Percentiles rank a stretch among this genome's conserved stretches.
phyloP scores from a whole-genome alignment of 495 filamentous ascomycete genomes.

The Antarctomyces pellizariae region DNA sequence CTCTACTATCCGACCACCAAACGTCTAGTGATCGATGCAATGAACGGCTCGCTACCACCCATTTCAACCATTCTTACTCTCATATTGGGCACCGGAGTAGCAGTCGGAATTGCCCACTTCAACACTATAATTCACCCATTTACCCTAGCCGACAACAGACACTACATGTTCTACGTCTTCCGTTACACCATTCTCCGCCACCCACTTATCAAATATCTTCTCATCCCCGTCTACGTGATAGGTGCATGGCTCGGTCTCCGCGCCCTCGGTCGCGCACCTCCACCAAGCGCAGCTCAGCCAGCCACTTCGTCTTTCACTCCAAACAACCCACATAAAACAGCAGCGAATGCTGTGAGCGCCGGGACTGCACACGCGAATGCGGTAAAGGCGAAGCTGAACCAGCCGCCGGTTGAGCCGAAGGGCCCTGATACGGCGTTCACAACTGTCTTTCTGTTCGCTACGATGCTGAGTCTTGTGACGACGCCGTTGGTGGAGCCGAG shows the following conservation, averaged over 20 bases:
- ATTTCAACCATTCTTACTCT: conserved; percentile 3
- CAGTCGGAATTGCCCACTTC: conserved; percentile 37
- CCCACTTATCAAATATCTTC: conserved; percentile 37
- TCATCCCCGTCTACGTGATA: conserved; percentile 35
- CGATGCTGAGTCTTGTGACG: conserved; percentile 52
- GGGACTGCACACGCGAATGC: background rate
- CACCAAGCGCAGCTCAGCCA: no score
- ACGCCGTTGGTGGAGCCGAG: conserved; percentile 85
- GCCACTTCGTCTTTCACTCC: background rate
- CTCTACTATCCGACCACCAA: conserved; percentile 15
- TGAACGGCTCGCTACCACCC: conserved; percentile 8
- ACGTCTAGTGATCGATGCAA: no score
- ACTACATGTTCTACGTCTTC: conserved; percentile 94
- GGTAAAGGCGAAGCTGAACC: background rate
- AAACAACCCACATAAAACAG: background rate
- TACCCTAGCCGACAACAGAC: conserved; percentile 85
- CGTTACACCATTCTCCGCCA: conserved; percentile 51
- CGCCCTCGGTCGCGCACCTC: conserved; percentile 9
- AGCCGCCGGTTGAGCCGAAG: background rate
- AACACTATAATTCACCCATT: conserved; percentile 95
- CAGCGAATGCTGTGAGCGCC: background rate
- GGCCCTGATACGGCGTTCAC: conserved; percentile 12
- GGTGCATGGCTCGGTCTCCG: conserved; percentile 40
- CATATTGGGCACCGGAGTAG: conserved; percentile 12
- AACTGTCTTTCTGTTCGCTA: conserved; percentile 47